Evolutionary conservation across 768 basidiomycete species (phyloP), one percentile per base, ranked within the genome.

Genomic region (Exidia glandulosa): DNA sequence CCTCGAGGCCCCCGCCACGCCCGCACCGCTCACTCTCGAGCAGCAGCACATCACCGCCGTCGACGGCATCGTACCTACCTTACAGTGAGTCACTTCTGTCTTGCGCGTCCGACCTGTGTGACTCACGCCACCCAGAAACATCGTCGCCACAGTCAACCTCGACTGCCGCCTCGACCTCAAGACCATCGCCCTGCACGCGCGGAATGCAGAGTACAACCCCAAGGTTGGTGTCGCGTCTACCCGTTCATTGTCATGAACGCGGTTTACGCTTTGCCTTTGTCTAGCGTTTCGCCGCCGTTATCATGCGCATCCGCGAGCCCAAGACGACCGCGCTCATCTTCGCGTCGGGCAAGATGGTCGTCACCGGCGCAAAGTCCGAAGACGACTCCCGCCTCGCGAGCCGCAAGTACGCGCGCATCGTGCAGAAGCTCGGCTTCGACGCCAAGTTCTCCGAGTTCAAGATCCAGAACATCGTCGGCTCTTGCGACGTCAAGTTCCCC

Each of bases 271-370:
- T 79, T 75, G 72, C 76, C 69, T 75, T 64, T 71, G 69, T 76
- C 59, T 78, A 99, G 96, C 96, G 96, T 87, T 99, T 99, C 79
- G 96, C 95, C 67, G 96, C 96, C 62, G 96, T 98, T 66, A 98
- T 99, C 77, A 99, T 99, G 96, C 92, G 96, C 74, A 98, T 99
- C 70, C 94, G 96, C 66, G 96, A 98, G 67, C 96, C 96, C 57
- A 99, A 99, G 81, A 99, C 96, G 61, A 99, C 96, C 57, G 96
- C 95, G 27, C 85, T 99, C 66, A 98, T 99, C 74, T 99, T 99
- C 74, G 96, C 96, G 33, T 95, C 93, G 60, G 96, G 96, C 70
- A 99, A 98, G 83, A 98, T 99, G 91, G 96, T 99, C 72, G 95
- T 98, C 61, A 98, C 96, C 41, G 96, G 96, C 71, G 96, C 96